Evolutionary conservation across 108 stramenopile species (phyloP), one percentile per base, ranked within the genome.

Genomic region (Parmales sp.): DNA sequence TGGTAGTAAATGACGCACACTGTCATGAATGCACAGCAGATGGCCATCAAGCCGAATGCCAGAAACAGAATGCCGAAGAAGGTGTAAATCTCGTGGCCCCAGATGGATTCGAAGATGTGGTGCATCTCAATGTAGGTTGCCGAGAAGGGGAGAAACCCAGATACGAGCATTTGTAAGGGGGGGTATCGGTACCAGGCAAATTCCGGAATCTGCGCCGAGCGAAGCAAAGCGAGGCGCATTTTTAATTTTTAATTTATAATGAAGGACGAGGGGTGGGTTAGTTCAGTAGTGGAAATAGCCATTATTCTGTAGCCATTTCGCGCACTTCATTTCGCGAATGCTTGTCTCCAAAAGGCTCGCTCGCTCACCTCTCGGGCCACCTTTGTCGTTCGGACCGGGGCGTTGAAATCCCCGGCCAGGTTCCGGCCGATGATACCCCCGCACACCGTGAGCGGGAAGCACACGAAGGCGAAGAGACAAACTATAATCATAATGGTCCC

Each of bases 81-180:
- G 23, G 95, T 95, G 91, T 98, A 98, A 63, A 97, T 90, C 77
- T 94, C 90, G 71, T 98, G 96, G 39, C 98, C 98, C 98, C 98
- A 98, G 76, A 98, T 93, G 51, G 92, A 86, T 9, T 90, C 93
- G 73, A 98, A 98, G 39, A 98, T 95, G 87, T 95, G 96, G 70
- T 97, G 95, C 39, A 89, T 78, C 72, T 95, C 94, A 64, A 99
- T 95, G 90, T 95, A 97, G 73, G 97, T 99, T 6, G 95, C 94
- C 22, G 90, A 88, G 76, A 99, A 99, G 37, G 98, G 98, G 23
- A 99, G 82, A 76, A 99, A 95, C 29, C 98, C 98, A n/a, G 96
- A 92, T 74, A 97, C 80, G 54, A 94, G 43, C 51, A 89, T 75
- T 69, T 86, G 86, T 70, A 85, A 83, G 43, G 82, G 70, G 9